These are phyloP conservation scores for Solanum chaucha DNA, from an alignment of 257 asterid genomes.

Conservation along the genomic window DNA sequence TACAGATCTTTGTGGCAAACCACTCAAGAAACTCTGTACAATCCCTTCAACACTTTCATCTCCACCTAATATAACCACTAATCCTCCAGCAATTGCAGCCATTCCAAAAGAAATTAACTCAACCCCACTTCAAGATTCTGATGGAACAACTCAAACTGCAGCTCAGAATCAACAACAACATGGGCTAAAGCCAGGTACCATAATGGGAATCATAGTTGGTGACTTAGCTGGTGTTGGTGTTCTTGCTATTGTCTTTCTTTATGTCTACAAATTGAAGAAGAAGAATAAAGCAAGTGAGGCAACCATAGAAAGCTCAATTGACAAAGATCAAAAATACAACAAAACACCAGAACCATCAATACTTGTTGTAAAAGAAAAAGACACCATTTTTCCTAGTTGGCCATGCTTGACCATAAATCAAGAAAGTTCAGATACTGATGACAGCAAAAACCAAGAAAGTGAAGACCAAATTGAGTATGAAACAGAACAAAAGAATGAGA, in stretches of 20 bases:
- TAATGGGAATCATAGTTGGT: constrained; percentile 56
- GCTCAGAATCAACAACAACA: constrained; percentile 22
- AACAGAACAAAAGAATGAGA: not conserved
- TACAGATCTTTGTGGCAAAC: constrained; percentile 63
- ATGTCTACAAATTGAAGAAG: constrained; percentile 35
- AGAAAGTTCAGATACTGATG: constrained; percentile 39
- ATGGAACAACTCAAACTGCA: constrained; percentile 13
- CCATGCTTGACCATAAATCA: constrained; percentile 39
- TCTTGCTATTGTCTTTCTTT: constrained; percentile 45
- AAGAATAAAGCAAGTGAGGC: constrained; percentile 5
- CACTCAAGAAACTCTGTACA: constrained; percentile 51
- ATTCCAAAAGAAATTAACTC: constrained; percentile 53
- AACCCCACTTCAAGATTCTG: constrained; percentile 20
- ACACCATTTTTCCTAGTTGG: constrained; percentile 23
- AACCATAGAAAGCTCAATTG: constrained; percentile 11
- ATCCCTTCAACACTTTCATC: constrained; percentile 56
- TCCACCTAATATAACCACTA: constrained; percentile 42
- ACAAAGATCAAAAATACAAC: constrained; percentile 16
- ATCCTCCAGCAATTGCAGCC: constrained; percentile 80
- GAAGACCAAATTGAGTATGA: constrained; percentile 4
- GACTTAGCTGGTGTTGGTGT: constrained; percentile 66
- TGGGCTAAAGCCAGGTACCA: constrained; percentile 45
- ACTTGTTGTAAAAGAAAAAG: constrained; percentile 12
- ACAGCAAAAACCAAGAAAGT: not conserved
- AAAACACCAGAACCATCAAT: constrained; percentile 21